Base-by-base conservation (phyloP, 768 basidiomycete genomes). In the Kockovaella imperatae region DNA sequence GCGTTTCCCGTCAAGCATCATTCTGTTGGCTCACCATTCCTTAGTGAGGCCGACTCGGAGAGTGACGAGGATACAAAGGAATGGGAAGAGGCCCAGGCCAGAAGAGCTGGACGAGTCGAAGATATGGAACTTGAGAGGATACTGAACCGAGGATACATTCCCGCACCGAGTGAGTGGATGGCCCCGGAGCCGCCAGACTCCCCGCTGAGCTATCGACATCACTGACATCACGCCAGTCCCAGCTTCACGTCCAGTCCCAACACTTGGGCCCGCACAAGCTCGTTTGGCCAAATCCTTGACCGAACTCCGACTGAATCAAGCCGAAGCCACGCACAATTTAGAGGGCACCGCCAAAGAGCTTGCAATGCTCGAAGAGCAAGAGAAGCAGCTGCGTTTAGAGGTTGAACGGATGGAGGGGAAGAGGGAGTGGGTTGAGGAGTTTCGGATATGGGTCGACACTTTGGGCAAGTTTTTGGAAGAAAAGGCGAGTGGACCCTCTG, bases 391-490 rank as follows among this genome's bases (percentile, higher is more conserved):
- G 11, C 59, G 73, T 3, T 42, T 45, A 6, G 73, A 74, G 44
- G 75, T 75, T 0, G 66, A 63, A 29, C 47, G 65, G 38, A 68
- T 70, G 3, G 73, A 73, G 52, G 60, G 53, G n/a, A 75, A 75
- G 57, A 53, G 62, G 15, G 67, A 72, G 49, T 76, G 74, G 73
- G 71, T 73, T 32, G 63, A 66, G 18, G 73, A 72, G 54, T 74
- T 75, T 47, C 53, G 67, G 35, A 64, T 62, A 5, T 74, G 70
- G 67, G 67, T 75, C 5, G 74, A 76, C 47, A 67, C 67, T 59
- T 59, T 75, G 18, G 73, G 72, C 0, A 56, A 52, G 14, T 76
- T 76, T 51, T 50, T 76, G 45, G 74, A 76, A 41, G 74, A 73
- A 35, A 76, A 76, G 68, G 73, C 73, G 29, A 30, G 70, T 50